Percentiles rank a stretch among this genome's conserved stretches.
phyloP scores from a whole-genome alignment of 768 basidiomycete species.

The Amanita jacksonii region DNA sequence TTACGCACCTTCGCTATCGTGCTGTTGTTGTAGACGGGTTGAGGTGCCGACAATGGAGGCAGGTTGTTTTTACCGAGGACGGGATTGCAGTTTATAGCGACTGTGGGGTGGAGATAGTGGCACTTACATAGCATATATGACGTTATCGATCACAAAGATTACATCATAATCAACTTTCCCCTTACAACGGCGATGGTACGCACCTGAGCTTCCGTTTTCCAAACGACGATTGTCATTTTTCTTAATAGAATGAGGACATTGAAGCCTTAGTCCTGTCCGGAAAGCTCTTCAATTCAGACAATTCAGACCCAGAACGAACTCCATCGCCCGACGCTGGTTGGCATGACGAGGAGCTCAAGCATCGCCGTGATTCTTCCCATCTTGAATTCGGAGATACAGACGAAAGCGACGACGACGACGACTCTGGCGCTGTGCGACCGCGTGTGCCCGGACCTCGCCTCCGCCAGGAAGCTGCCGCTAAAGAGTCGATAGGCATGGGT shows the following conservation, averaged over 20 bases:
- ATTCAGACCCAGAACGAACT: slow-evolving; percentile 1
- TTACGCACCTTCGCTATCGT: not conserved
- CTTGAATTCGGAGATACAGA: not conserved
- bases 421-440: slow-evolving; percentile 19
- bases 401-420: not conserved
- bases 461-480: slow-evolving; percentile 18
- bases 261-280: slow-evolving; percentile 18
- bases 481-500: slow-evolving; percentile 73
- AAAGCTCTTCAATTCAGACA: not conserved
- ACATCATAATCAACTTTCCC: too few species aligned
- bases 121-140: not conserved
- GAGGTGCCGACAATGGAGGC: not conserved
- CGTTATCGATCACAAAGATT: not conserved
- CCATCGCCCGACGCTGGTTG: slow-evolving; percentile 8
- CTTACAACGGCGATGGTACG: slow-evolving; percentile 6
- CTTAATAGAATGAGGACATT: slow-evolving; percentile 16
- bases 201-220: not conserved
- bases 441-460: slow-evolving; percentile 22
- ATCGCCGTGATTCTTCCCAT: not conserved
- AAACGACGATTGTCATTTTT: not conserved
- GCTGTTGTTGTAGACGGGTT: not conserved
- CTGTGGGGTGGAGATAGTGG: not conserved
- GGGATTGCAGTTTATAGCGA: too few species aligned
- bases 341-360: slow-evolving; percentile 7
- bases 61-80: not conserved